A percentile compares a stretch with the other conserved stretches of the same genome.
phyloP scores from a whole-genome alignment of 2,329 filamentous ascomycete genomes.

The Shiraia bambusicola region DNA sequence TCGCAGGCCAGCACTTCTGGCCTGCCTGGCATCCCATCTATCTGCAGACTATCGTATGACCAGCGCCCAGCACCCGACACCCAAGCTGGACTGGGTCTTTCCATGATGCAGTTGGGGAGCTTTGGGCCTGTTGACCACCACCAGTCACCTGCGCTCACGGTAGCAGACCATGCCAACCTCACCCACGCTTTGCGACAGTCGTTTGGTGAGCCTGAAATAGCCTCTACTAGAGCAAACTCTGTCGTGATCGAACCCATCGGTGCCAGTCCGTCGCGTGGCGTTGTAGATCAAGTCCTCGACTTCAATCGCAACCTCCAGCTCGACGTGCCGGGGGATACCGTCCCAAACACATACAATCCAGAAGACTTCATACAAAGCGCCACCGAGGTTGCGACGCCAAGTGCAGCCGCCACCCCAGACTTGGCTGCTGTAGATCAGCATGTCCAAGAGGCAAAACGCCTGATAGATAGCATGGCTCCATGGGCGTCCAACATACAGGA shows the following conservation, averaged over 20 bases:
- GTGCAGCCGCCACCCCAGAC: constrained; percentile 46
- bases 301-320: constrained; percentile 38
- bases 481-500: constrained; percentile 28
- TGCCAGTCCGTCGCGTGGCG: constrained; percentile 19
- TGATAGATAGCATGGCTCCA: constrained; percentile 33
- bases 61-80: constrained; percentile 28
- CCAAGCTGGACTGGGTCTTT: constrained; percentile 34
- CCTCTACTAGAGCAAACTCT: constrained; percentile 24
- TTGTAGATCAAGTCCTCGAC: constrained; percentile 30
- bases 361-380: constrained; percentile 49
- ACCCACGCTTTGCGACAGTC: constrained; percentile 11
- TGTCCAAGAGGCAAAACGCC: constrained; percentile 38
- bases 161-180: constrained; percentile 28
- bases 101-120: constrained; percentile 32
- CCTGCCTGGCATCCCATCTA: constrained; percentile 40
- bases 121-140: constrained; percentile 24
- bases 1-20: constrained; percentile 38
- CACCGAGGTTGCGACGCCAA: constrained; percentile 53
- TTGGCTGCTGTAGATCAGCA: constrained; percentile 37
- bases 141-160: constrained; percentile 35
- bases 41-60: constrained; percentile 42
- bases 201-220: constrained; percentile 18
- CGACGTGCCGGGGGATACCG: constrained; percentile 36
- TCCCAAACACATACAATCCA: constrained; percentile 40
- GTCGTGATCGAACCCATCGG: constrained; percentile 15